Conservation (phyloP, 2,329 filamentous ascomycete species). For the Blastomyces emzantsi region DNA sequence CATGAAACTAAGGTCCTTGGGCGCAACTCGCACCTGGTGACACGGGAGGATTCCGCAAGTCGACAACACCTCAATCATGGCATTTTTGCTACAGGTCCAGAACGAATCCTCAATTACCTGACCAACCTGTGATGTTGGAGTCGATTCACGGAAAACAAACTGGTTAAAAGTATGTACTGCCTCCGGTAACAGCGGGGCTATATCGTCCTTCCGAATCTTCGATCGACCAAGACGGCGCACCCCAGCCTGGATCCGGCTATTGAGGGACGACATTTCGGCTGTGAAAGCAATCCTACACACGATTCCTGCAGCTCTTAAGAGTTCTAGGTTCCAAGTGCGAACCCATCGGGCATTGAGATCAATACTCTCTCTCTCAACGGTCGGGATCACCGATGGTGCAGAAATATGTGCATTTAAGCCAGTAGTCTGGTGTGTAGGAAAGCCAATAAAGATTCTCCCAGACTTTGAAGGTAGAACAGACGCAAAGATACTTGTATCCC, state of each 20-base stretch:
- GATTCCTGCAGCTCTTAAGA: conserved; percentile 83
- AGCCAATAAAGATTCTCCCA: conserved; percentile 92
- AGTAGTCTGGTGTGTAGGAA: conserved; percentile 94
- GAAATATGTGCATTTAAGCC: conserved; percentile 90
- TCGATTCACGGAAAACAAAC: conserved; percentile 83
- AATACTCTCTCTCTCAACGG: conserved; percentile 92
- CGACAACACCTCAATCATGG: conserved; percentile 79
- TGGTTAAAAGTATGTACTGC: conserved; percentile 77
- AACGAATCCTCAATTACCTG: conserved; percentile 90
- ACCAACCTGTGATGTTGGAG: conserved; percentile 73
- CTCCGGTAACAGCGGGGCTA: conserved; percentile 62
- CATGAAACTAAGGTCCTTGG: conserved; percentile 65
- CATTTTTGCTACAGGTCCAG: conserved; percentile 79
- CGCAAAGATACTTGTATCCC: conserved; percentile 65
- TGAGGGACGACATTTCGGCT: conserved; percentile 74
- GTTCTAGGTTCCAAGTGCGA: conserved; percentile 88
- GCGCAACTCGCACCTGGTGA: conserved; percentile 68
- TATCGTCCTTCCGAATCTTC: conserved; percentile 53
- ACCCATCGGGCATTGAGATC: conserved; percentile 95
- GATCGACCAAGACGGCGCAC: conserved; percentile 34
- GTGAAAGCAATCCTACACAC: conserved; percentile 80
- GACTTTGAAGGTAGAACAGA: conserved; percentile 84
- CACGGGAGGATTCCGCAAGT: conserved; percentile 81
- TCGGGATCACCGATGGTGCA: conserved; percentile 91
- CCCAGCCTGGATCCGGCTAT: conserved; percentile 46